Percentiles rank a stretch among this genome's conserved stretches.
Evolutionary conservation across 164 flowering plant species (phyloP).

Genomic region (Nymphaea thermarum): DNA sequence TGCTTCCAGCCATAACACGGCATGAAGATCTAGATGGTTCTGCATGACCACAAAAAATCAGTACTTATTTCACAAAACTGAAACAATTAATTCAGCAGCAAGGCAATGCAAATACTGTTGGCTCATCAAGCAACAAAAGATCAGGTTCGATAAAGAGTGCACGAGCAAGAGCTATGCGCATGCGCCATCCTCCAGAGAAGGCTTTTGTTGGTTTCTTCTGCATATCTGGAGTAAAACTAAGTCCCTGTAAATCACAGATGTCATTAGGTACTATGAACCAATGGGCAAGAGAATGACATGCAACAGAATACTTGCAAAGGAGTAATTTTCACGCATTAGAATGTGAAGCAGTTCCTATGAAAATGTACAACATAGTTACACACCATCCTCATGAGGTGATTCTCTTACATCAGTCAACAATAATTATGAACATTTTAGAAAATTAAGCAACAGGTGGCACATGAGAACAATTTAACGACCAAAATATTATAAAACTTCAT

Average conservation of each 20-base stretch:
- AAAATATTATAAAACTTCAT: no score
- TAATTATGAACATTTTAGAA: no score
- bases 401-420: no score
- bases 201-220: constrained; percentile 70
- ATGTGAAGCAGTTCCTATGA: no score
- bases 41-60: constrained; percentile 16
- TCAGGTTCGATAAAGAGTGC: constrained; percentile 97
- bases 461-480: no score
- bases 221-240: constrained; percentile 96
- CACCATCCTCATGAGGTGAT: no score
- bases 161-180: constrained; percentile 99
- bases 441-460: no score
- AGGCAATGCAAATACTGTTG: constrained; percentile 46
- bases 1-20: constrained; percentile 91
- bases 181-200: constrained; percentile 99
- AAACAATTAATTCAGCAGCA: not conserved
- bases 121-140: constrained; percentile 92
- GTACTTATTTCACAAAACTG: not conserved
- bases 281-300: no score
- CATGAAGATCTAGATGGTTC: constrained; percentile 99
- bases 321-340: no score
- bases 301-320: no score
- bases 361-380: no score
- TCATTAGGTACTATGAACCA: no score
- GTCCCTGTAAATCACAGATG: constrained; percentile 47